These are phyloP conservation scores for Trichoderma afroharzianum DNA, from an alignment of 2,329 filamentous ascomycete genomes.

Conservation along the genomic window DNA sequence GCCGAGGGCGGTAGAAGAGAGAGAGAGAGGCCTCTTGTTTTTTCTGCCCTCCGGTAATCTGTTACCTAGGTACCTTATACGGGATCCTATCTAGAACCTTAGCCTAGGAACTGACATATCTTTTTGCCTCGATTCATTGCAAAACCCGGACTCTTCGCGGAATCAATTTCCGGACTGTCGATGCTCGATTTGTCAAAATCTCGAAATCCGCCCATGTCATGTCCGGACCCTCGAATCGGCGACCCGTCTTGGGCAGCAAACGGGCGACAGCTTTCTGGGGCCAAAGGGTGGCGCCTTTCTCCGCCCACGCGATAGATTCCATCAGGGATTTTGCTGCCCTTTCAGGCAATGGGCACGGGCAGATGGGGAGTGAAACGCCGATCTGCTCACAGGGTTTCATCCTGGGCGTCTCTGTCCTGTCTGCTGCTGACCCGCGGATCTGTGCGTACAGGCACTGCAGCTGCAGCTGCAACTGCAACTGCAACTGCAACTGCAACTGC, in stretches of 20 bases:
- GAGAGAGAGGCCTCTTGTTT: background rate
- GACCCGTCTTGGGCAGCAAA: slow-evolving; percentile 14
- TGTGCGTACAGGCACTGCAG: background rate
- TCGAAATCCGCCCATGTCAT: background rate
- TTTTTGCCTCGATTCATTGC: background rate
- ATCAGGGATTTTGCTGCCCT: slow-evolving; percentile 9
- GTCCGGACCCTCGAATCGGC: slow-evolving; percentile 3
- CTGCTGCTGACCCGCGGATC: background rate
- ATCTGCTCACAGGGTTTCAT: background rate
- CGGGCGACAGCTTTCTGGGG: background rate
- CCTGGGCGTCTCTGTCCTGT: background rate
- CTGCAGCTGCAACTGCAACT: background rate
- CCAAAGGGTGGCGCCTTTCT: background rate
- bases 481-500: background rate
- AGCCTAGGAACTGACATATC: background rate
- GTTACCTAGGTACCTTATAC: too few relatives aligned
- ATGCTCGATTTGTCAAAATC: background rate
- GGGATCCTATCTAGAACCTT: background rate
- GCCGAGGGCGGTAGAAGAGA: background rate
- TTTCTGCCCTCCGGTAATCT: background rate
- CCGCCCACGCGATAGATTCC: slow-evolving; percentile 13
- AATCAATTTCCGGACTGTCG: background rate
- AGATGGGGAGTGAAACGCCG: slow-evolving; percentile 2
- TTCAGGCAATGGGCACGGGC: slow-evolving; percentile 9
- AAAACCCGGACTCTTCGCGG: background rate